phyloP scores from a whole-genome alignment of 2,329 filamentous ascomycete species.

The Orbilia ellipsospora region DNA sequence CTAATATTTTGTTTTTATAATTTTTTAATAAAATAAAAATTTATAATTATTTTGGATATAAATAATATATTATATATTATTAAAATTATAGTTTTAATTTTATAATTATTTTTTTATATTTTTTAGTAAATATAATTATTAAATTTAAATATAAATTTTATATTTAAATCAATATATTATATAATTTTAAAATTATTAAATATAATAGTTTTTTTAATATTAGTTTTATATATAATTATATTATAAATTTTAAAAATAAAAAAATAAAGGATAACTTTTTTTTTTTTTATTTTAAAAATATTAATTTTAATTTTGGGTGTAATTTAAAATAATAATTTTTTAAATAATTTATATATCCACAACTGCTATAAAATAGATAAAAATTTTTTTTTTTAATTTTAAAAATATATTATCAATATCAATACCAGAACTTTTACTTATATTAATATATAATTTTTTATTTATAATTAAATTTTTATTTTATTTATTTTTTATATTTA shows the following conservation, averaged over 20 bases:
- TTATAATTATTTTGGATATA: neutral
- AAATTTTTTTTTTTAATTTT: neutral
- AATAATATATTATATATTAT: neutral
- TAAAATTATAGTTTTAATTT: neutral
- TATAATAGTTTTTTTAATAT: neutral
- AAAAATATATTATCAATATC: neutral
- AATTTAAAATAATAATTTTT: slow-evolving; percentile 1
- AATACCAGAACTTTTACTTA: neutral
- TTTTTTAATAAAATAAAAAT: neutral
- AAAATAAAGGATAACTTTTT: neutral
- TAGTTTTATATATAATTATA: neutral
- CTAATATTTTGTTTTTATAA: neutral
- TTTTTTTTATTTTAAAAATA: neutral
- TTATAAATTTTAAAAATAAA: neutral
- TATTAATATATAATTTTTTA: neutral
- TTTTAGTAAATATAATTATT: neutral
- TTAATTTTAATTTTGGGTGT: neutral
- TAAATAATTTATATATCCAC: neutral
- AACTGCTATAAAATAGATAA: neutral
- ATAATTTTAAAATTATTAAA: neutral
- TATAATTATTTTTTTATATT: neutral
- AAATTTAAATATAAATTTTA: neutral
- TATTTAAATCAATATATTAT: neutral
- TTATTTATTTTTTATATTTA: neutral
- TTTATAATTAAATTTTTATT: neutral